phyloP scores from a whole-genome alignment of 2,329 filamentous ascomycete genomes.

The Fusarium chuoi region DNA sequence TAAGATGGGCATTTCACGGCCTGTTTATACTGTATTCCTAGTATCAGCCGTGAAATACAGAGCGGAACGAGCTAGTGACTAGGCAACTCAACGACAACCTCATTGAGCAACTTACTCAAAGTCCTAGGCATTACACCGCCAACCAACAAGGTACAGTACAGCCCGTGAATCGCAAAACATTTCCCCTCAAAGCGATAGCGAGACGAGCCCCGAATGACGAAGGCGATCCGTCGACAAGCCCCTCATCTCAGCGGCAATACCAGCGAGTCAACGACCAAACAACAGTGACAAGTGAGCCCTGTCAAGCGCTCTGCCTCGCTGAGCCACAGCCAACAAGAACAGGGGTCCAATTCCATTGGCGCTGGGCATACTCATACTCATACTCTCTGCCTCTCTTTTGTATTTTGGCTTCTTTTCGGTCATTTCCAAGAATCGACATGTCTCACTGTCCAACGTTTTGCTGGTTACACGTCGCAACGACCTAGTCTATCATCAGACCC shows the following conservation, averaged over 20 bases:
- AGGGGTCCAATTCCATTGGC: slow-evolving; percentile 7
- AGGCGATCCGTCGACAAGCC: slow-evolving; percentile 6
- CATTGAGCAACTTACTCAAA: background rate
- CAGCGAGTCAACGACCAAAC: slow-evolving; percentile 23
- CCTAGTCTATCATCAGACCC: slow-evolving; percentile 17
- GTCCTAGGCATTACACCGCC: slow-evolving; percentile 19
- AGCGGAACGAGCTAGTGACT: slow-evolving; percentile 5
- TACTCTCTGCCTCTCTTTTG: background rate
- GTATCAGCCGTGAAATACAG: background rate
- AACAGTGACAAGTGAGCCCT: slow-evolving; percentile 9
- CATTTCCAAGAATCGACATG: slow-evolving; percentile 16
- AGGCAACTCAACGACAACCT: slow-evolving; percentile 5
- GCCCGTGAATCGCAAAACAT: slow-evolving; percentile 1
- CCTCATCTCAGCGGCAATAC: slow-evolving; percentile 29
- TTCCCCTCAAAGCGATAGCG: slow-evolving; percentile 8
- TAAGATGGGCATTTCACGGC: background rate
- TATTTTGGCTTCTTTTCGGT: slow-evolving; percentile 7
- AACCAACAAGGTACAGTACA: background rate
- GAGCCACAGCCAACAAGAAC: slow-evolving; percentile 25
- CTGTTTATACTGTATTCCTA: slow-evolving; percentile 30
- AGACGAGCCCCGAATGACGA: slow-evolving; percentile 25
- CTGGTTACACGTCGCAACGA: slow-evolving; percentile 25
- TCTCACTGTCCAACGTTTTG: slow-evolving; percentile 21
- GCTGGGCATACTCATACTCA: slow-evolving; percentile 36
- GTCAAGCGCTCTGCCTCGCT: slow-evolving; percentile 32